A percentile compares a stretch with the other conserved stretches of the same genome.
Evolutionary conservation across 495 filamentous ascomycete species (phyloP).

Genomic region (Opeltia flavorubescens): DNA sequence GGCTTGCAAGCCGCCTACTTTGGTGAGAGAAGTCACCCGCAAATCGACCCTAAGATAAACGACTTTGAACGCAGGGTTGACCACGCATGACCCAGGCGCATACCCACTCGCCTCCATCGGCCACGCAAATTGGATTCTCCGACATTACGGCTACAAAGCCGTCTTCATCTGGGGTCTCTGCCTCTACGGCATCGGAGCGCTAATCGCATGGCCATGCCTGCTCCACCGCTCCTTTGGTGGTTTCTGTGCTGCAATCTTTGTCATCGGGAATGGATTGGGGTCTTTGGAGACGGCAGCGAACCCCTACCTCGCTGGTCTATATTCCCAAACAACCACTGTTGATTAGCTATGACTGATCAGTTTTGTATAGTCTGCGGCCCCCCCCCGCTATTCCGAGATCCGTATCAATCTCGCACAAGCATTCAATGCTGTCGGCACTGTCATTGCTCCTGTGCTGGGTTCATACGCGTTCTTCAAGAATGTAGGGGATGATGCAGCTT

Average conservation of each 20-base stretch:
- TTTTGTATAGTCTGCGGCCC: conserved; percentile 55
- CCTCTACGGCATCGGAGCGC: conserved; percentile 46
- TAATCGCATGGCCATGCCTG: conserved; percentile 48
- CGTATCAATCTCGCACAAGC: conserved; percentile 55
- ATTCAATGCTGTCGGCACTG: conserved; percentile 49
- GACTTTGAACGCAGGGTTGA: too few species aligned
- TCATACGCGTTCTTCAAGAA: conserved; percentile 54
- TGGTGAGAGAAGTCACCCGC: too few species aligned
- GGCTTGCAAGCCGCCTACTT: conserved; percentile 39
- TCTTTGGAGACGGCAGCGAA: conserved; percentile 64
- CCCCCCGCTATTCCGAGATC: conserved; percentile 50
- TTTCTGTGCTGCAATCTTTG: conserved; percentile 55
- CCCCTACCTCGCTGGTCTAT: conserved; percentile 58
- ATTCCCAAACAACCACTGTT: too few species aligned
- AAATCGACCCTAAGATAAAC: too few species aligned
- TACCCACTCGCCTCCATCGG: conserved; percentile 54
- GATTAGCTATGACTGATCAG: too few species aligned
- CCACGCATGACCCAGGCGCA: too few species aligned
- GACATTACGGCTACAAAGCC: conserved; percentile 46
- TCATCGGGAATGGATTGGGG: conserved; percentile 54
- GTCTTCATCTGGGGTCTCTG: conserved; percentile 47
- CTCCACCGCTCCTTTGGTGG: conserved; percentile 51
- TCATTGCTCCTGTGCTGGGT: conserved; percentile 50
- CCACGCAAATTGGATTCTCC: conserved; percentile 50
- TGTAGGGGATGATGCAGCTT: conserved; percentile 30